A percentile compares a stretch with the other conserved stretches of the same genome.
Conservation (phyloP, 371 early-diverging fungal genomes). For the Lichtheimia hyalospora region DNA sequence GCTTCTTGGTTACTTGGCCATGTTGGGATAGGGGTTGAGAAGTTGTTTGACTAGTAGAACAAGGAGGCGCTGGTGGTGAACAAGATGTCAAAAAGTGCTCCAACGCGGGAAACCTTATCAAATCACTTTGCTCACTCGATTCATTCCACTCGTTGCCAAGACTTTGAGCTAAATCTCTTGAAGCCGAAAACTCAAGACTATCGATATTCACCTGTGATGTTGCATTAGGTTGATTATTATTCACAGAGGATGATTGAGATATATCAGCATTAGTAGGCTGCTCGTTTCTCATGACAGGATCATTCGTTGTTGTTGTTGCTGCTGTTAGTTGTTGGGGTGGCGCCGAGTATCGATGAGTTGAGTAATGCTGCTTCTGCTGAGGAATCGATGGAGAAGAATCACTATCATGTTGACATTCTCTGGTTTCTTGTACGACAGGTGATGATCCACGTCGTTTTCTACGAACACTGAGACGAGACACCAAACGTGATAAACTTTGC, state of each 20-base stretch:
- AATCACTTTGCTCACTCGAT: not conserved
- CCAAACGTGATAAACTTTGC: conserved; percentile 3
- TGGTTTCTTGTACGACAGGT: too few species aligned
- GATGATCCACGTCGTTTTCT: not conserved
- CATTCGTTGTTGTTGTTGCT: too few species aligned
- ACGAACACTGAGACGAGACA: conserved; percentile 4
- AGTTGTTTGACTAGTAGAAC: not conserved
- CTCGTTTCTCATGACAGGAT: too few species aligned
- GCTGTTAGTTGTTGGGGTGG: too few species aligned
- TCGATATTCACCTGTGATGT: not conserved
- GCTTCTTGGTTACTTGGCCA: not conserved
- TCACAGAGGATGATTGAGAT: too few species aligned
- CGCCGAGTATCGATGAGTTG: too few species aligned
- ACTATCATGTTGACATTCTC: too few species aligned
- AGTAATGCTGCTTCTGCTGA: too few species aligned
- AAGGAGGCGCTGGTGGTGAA: not conserved
- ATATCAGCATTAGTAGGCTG: too few species aligned
- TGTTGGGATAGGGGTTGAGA: too few species aligned
- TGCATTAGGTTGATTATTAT: too few species aligned
- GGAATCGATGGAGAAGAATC: too few species aligned
- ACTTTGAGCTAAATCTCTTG: conserved; percentile 10
- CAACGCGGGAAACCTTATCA: not conserved
- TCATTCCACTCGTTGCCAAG: conserved; percentile 5
- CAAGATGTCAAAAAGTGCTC: not conserved
- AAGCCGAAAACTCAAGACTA: conserved; percentile 13